Evolutionary conservation across 2,329 filamentous ascomycete species (phyloP).

Genomic region (Clonostachys rosea): DNA sequence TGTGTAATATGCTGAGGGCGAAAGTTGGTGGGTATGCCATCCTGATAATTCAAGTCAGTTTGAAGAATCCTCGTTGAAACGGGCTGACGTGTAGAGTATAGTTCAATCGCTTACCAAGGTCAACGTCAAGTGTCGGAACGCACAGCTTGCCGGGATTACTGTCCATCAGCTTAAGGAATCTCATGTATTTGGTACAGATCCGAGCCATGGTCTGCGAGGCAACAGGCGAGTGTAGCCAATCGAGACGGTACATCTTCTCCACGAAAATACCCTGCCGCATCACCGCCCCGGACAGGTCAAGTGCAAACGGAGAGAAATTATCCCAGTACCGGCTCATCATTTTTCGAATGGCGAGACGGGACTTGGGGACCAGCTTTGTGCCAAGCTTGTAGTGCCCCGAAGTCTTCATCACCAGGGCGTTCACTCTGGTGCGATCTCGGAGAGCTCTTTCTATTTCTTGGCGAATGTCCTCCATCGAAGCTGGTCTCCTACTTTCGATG

Average conservation of each 20-base stretch:
- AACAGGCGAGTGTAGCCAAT: constrained; percentile 73
- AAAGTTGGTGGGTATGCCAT: constrained; percentile 80
- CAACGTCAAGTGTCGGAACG: constrained; percentile 71
- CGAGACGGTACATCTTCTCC: constrained; percentile 71
- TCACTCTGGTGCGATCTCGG: background rate
- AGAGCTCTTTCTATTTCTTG: background rate
- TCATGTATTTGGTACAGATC: constrained; percentile 58
- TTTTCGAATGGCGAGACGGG: constrained; percentile 39
- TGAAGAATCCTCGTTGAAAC: no score
- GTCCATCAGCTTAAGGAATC: constrained; percentile 59
- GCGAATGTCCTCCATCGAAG: background rate
- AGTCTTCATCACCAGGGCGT: background rate
- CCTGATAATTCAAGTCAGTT: constrained; percentile 10
- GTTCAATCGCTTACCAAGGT: constrained; percentile 38
- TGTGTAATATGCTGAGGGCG: constrained; percentile 54
- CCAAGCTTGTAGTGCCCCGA: background rate
- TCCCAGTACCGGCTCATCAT: constrained; percentile 71
- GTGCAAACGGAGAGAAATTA: constrained; percentile 58
- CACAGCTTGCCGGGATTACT: constrained; percentile 36
- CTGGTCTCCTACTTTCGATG: background rate
- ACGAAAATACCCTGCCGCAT: constrained; percentile 62
- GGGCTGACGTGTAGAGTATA: no score
- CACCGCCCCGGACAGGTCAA: constrained; percentile 63
- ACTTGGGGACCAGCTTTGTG: background rate
- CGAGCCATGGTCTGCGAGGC: constrained; percentile 59